Percentiles rank a stretch among this genome's conserved stretches.
Conservation (phyloP, 768 basidiomycete genomes). For the Asterophora parasitica region DNA sequence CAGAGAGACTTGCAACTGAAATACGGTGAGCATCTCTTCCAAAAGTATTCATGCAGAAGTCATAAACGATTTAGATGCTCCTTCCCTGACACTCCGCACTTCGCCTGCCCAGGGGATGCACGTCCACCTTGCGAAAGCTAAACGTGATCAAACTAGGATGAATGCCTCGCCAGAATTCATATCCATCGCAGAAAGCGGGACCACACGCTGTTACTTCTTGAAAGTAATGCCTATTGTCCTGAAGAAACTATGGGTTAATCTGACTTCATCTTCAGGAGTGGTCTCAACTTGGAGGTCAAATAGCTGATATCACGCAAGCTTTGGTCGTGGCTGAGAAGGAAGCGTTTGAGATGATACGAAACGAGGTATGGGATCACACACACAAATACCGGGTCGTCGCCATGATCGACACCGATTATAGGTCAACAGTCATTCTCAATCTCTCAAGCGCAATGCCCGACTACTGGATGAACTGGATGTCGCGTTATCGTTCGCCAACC, state of each 20-base stretch:
- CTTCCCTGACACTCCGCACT: constrained; percentile 69
- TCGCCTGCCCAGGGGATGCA: constrained; percentile 69
- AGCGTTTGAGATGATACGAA: constrained; percentile 64
- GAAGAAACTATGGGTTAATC: not conserved
- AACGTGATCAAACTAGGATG: constrained; percentile 53
- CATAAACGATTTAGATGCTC: constrained; percentile 44
- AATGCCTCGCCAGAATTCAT: constrained; percentile 48
- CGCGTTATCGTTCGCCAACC: constrained; percentile 69
- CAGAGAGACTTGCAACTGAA: constrained; percentile 48
- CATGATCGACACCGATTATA: constrained; percentile 22
- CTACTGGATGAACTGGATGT: constrained; percentile 89
- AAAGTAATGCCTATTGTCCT: constrained; percentile 34
- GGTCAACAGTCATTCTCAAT: constrained; percentile 55
- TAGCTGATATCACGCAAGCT: constrained; percentile 50
- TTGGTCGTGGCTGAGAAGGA: constrained; percentile 61
- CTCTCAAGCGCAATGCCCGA: constrained; percentile 68
- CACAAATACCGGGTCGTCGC: not conserved
- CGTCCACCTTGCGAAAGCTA: constrained; percentile 63
- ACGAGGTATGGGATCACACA: constrained; percentile 42
- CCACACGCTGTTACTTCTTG: constrained; percentile 67
- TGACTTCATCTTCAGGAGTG: constrained; percentile 48
- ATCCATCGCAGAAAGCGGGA: constrained; percentile 53
- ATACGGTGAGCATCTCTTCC: constrained; percentile 41
- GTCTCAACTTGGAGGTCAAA: constrained; percentile 67
- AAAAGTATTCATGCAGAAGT: not conserved